Conservation (phyloP, 495 filamentous ascomycete species). For the Penicillium subrubescens region DNA sequence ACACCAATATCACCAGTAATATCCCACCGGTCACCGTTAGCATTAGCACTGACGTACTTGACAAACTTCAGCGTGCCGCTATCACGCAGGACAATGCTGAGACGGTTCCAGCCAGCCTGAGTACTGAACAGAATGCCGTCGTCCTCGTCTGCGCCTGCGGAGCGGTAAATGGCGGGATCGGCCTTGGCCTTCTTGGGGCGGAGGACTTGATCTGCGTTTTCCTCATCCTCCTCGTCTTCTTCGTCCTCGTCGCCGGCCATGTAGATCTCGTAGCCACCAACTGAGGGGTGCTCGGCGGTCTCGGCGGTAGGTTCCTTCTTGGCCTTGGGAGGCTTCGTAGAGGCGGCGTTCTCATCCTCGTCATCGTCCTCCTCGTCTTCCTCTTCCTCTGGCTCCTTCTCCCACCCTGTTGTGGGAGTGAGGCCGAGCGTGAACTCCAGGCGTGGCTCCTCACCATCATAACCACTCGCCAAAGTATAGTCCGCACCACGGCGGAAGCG, state of each 20-base stretch:
- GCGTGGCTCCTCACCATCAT: slow-evolving; percentile 73
- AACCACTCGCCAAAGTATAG: slow-evolving; percentile 87
- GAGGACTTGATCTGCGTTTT: slow-evolving; percentile 33
- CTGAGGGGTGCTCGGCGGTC: slow-evolving; percentile 52
- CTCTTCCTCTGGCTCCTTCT: slow-evolving; percentile 62
- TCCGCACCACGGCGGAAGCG: slow-evolving; percentile 85
- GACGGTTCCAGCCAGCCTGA: slow-evolving; percentile 84
- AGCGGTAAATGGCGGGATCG: slow-evolving; percentile 86
- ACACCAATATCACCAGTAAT: slow-evolving; percentile 64
- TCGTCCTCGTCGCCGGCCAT: slow-evolving; percentile 84
- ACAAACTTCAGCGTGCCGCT: slow-evolving; percentile 85
- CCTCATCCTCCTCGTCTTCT: slow-evolving; percentile 40
- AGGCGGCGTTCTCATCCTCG: slow-evolving; percentile 20
- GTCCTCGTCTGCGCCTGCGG: slow-evolving; percentile 72
- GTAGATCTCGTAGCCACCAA: slow-evolving; percentile 89
- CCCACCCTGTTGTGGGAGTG: slow-evolving; percentile 83
- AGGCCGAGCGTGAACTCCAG: slow-evolving; percentile 85
- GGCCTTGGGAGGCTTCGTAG: slow-evolving; percentile 21
- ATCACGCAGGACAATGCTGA: slow-evolving; percentile 88
- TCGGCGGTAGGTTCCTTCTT: slow-evolving; percentile 31
- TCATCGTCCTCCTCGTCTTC: slow-evolving; percentile 47
- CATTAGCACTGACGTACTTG: slow-evolving; percentile 86
- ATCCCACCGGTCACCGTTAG: slow-evolving; percentile 93
- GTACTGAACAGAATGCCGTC: slow-evolving; percentile 91
- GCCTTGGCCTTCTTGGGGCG: slow-evolving; percentile 37